phyloP scores from a whole-genome alignment of 1,139 yeast species.

The Hanseniaspora gamundiae region DNA sequence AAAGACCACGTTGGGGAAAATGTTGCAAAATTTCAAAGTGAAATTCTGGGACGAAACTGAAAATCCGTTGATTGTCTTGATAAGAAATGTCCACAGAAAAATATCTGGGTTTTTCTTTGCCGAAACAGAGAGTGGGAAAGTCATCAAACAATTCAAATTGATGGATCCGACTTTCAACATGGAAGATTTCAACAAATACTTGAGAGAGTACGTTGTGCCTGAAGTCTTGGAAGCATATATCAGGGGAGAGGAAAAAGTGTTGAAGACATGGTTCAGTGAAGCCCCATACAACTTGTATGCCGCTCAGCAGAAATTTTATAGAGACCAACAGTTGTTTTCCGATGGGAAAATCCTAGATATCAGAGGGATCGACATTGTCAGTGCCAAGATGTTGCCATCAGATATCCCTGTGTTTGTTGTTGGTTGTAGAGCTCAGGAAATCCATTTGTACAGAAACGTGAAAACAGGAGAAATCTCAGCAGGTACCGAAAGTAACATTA shows the following conservation, averaged over 20 bases:
- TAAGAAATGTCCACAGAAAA: constrained; percentile 72
- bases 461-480: constrained; percentile 94
- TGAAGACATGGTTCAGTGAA: constrained; percentile 89
- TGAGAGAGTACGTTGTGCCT: constrained; percentile 88
- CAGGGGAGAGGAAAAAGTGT: constrained; percentile 73
- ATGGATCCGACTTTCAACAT: constrained; percentile 83
- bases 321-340: constrained; percentile 83
- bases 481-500: constrained; percentile 89
- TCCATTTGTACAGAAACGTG: constrained; percentile 75
- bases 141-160: constrained; percentile 68
- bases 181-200: constrained; percentile 69
- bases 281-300: constrained; percentile 94
- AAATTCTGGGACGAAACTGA: constrained; percentile 87
- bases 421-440: constrained; percentile 94
- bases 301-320: constrained; percentile 85
- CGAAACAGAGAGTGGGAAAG: constrained; percentile 94
- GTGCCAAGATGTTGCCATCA: constrained; percentile 82
- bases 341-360: constrained; percentile 90
- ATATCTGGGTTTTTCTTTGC: constrained; percentile 73
- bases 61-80: constrained; percentile 72
- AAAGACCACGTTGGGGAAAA: constrained; percentile 59
- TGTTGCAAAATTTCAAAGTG: constrained; percentile 47
- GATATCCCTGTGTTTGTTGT: constrained; percentile 89
- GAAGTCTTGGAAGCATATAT: constrained; percentile 93
- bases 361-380: constrained; percentile 87